Evolutionary conservation across 805 yeast species (phyloP).

Genomic region (Pichia paraexigua): DNA sequence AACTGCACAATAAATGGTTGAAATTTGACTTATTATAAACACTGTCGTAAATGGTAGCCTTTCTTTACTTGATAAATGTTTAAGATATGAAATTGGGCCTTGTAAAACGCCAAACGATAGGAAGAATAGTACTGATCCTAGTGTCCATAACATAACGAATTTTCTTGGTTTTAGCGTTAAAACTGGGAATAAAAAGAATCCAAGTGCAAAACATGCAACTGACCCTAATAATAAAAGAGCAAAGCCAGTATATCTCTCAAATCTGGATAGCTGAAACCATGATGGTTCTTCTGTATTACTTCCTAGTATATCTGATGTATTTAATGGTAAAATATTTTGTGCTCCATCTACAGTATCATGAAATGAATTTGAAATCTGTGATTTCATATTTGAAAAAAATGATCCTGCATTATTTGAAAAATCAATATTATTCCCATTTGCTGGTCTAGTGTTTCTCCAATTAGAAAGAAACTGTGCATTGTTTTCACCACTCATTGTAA

Average conservation of each 20-base stretch:
- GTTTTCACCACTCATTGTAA: conserved; percentile 8
- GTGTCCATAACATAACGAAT: conserved; percentile 84
- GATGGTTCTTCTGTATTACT: conserved; percentile 52
- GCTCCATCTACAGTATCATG: conserved; percentile 39
- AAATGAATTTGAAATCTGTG: conserved; percentile 12
- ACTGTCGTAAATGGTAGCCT: conserved; percentile 74
- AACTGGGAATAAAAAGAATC: conserved; percentile 82
- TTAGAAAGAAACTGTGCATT: conserved; percentile 23
- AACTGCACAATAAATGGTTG: conserved; percentile 74
- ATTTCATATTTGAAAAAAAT: conserved; percentile 11
- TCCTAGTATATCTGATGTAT: conserved; percentile 40
- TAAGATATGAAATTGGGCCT: conserved; percentile 78
- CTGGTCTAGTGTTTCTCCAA: conserved; percentile 19
- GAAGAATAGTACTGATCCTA: conserved; percentile 83
- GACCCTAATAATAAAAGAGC: conserved; percentile 70
- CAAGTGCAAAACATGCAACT: conserved; percentile 69
- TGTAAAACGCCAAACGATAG: conserved; percentile 84
- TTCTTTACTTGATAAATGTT: conserved; percentile 65
- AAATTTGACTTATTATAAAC: conserved; percentile 70
- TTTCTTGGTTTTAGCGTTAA: conserved; percentile 84
- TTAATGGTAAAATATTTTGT: conserved; percentile 58
- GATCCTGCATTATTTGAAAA: conserved; percentile 6
- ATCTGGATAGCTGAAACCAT: conserved; percentile 68
- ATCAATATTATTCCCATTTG: conserved; percentile 5
- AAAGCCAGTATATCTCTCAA: conserved; percentile 76